A percentile compares a stretch with the other conserved stretches of the same genome.
Evolutionary conservation across 169 alveolate genomes (phyloP).

Genomic region (Plasmodium yoelii): DNA sequence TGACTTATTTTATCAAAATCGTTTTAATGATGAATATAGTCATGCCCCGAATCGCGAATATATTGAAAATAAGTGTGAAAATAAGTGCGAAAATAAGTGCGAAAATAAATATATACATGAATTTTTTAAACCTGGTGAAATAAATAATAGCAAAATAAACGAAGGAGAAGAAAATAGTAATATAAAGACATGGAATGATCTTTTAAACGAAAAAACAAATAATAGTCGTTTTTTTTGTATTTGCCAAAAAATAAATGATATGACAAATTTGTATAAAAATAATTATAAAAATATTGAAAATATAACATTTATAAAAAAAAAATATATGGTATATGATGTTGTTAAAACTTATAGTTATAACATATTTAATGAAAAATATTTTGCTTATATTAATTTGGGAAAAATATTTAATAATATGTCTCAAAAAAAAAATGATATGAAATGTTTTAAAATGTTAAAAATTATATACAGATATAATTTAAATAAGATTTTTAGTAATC

Average conservation of each 20-base stretch:
- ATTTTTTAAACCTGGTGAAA: no score
- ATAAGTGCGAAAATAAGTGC: no score
- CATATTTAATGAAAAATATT: slow-evolving; percentile 15
- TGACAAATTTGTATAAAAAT: not conserved
- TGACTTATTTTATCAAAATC: no score
- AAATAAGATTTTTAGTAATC: slow-evolving; percentile 45
- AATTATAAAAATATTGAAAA: slow-evolving; percentile 10
- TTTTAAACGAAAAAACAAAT: slow-evolving; percentile 1
- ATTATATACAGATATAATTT: slow-evolving; percentile 44
- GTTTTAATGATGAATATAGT: no score
- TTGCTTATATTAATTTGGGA: slow-evolving; percentile 19
- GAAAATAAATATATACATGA: no score
- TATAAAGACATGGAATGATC: not conserved
- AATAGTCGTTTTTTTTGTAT: slow-evolving; percentile 3
- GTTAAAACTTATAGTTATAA: slow-evolving; percentile 12
- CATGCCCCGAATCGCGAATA: no score
- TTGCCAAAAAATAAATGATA: slow-evolving; percentile 6
- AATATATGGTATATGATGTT: slow-evolving; percentile 3
- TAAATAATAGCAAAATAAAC: not conserved
- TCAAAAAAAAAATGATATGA: slow-evolving; percentile 52
- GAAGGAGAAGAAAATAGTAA: not conserved
- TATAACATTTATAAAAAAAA: slow-evolving; percentile 3
- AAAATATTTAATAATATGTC: slow-evolving; percentile 16
- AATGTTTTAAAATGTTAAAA: slow-evolving; percentile 54
- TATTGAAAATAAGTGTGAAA: no score